Percentiles rank a stretch among this genome's conserved stretches.
phyloP scores from a whole-genome alignment of 2,329 filamentous ascomycete genomes.

The Cytospora paraplurivora region DNA sequence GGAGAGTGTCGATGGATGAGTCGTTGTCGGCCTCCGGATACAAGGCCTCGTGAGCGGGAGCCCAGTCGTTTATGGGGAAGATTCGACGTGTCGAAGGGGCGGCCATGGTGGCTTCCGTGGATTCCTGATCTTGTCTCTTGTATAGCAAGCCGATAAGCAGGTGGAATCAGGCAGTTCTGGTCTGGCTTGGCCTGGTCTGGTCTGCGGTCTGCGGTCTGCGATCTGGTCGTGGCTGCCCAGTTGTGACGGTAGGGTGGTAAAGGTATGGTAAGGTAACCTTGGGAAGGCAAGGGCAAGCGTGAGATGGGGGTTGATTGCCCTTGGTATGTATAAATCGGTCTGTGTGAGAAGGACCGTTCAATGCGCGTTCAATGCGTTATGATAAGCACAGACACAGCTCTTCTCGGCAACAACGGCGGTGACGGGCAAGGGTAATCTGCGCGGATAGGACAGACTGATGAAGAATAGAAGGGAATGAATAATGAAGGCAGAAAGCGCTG shows the following conservation, averaged over 20 bases:
- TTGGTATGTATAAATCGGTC: no score
- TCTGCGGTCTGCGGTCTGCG: no score
- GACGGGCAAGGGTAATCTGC: not conserved
- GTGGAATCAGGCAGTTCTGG: no score
- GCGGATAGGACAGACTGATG: no score
- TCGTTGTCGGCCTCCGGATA: slow-evolving; percentile 36
- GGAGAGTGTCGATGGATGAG: slow-evolving; percentile 29
- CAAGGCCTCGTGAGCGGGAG: slow-evolving; percentile 47
- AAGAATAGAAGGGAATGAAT: no score
- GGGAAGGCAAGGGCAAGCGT: not conserved
- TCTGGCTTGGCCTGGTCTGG: no score
- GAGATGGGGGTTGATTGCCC: not conserved
- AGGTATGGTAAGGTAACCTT: not conserved
- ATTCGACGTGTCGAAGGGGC: slow-evolving; percentile 41
- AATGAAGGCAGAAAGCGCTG: no score
- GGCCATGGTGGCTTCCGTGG: slow-evolving; percentile 9
- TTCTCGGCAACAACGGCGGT: slow-evolving; percentile 1
- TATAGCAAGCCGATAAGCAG: not conserved
- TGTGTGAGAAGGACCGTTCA: not conserved
- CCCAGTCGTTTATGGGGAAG: slow-evolving; percentile 46
- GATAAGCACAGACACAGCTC: not conserved
- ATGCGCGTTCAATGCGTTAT: not conserved
- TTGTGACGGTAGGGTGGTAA: not conserved
- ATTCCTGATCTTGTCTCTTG: not conserved
- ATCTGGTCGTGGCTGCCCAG: not conserved